A percentile compares a stretch with the other conserved stretches of the same genome.
Evolutionary conservation across 139 green algal species (phyloP).

Genomic region (Chlorella sp.): DNA sequence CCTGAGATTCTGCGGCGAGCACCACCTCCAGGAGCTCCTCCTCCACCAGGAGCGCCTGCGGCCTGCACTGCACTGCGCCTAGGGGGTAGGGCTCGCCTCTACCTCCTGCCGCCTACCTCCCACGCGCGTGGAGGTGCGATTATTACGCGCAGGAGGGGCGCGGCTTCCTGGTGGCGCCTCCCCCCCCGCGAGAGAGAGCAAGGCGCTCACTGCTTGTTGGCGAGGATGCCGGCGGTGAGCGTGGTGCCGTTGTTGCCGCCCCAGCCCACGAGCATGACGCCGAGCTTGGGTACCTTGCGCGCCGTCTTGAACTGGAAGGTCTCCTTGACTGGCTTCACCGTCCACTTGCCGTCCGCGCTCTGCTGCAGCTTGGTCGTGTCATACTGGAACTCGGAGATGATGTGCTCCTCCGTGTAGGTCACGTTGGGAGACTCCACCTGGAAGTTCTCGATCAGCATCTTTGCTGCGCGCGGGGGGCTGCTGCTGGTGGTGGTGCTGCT

Average conservation of each 20-base stretch:
- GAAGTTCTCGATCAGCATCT: conserved; percentile 85
- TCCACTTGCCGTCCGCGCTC: conserved; percentile 57
- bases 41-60: no score
- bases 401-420: conserved; percentile 69
- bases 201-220: conserved; percentile 87
- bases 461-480: conserved; percentile 1
- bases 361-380: conserved; percentile 64
- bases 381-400: conserved; percentile 85
- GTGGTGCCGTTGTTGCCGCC: conserved; percentile 99
- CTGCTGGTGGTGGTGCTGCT: background rate
- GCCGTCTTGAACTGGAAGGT: conserved; percentile 82
- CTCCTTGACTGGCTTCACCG: conserved; percentile 62
- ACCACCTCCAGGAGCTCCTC: no score
- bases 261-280: conserved; percentile 97
- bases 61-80: no score
- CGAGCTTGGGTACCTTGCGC: conserved; percentile 88
- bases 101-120: no score
- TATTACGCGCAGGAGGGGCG: no score
- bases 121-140: no score
- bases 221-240: conserved; percentile 88
- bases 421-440: conserved; percentile 82
- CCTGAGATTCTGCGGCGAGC: no score
- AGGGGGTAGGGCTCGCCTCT: no score
- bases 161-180: no score
- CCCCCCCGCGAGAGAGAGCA: background rate